A percentile compares a stretch with the other conserved stretches of the same genome.
Evolutionary conservation across 805 yeast genomes (phyloP).

Genomic region (Zygosaccharomyces bisporus): DNA sequence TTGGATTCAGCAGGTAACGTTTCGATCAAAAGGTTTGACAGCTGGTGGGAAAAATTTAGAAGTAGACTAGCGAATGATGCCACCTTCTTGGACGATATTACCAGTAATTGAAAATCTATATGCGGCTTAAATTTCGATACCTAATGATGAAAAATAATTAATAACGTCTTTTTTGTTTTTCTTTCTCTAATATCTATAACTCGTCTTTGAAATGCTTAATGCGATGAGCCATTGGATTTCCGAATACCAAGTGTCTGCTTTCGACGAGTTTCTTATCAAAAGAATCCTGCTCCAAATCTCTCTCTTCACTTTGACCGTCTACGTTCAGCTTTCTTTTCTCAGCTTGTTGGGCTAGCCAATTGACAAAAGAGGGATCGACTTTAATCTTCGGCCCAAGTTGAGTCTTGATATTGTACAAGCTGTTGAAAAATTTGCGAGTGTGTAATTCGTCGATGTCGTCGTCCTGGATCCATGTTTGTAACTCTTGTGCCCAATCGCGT

Average conservation of each 20-base stretch:
- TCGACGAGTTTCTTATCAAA: conserved; percentile 42
- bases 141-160: background rate
- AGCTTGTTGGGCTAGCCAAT: conserved; percentile 58
- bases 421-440: conserved; percentile 42
- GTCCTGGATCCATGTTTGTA: conserved; percentile 26
- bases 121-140: background rate
- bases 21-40: conserved; percentile 80
- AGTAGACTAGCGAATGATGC: conserved; percentile 75
- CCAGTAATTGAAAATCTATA: conserved; percentile 20
- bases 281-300: conserved; percentile 34
- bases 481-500: conserved; percentile 30
- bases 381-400: conserved; percentile 33
- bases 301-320: conserved; percentile 25
- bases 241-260: conserved; percentile 66
- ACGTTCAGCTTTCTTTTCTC: conserved; percentile 30
- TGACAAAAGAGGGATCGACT: conserved; percentile 45
- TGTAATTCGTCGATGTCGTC: conserved; percentile 38
- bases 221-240: conserved; percentile 68
- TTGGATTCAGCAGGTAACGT: conserved; percentile 76
- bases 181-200: conserved; percentile 37
- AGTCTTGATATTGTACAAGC: conserved; percentile 37
- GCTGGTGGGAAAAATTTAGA: conserved; percentile 94
- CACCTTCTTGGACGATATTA: conserved; percentile 59
- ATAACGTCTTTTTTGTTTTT: background rate
- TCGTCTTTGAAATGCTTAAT: conserved; percentile 52